Evolutionary conservation across 768 basidiomycete species (phyloP).

Genomic region (Leccinum longicurvipes): DNA sequence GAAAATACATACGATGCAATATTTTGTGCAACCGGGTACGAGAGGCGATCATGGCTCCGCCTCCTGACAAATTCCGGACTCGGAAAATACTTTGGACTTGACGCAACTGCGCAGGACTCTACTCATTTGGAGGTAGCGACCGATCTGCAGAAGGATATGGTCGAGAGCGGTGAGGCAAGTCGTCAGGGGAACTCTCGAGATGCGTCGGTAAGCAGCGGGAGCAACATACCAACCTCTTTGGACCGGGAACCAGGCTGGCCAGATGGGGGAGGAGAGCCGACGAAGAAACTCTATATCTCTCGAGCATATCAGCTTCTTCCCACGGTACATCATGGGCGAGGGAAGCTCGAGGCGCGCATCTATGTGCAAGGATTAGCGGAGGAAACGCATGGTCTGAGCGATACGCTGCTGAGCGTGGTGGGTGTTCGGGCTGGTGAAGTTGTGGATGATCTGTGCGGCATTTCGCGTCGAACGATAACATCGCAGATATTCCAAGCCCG

Average conservation of each 20-base stretch:
- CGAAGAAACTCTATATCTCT: conserved; percentile 30
- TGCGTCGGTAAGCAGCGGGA: not conserved
- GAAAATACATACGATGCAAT: conserved; percentile 43
- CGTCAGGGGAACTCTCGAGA: not conserved
- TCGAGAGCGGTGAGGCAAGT: not conserved
- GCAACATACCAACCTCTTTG: conserved; percentile 13
- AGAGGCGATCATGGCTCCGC: conserved; percentile 44
- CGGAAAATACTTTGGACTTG: conserved; percentile 37
- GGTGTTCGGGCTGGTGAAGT: conserved; percentile 45
- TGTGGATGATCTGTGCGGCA: conserved; percentile 34
- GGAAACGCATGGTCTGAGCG: conserved; percentile 37
- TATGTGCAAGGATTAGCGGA: conserved; percentile 39
- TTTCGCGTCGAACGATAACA: not conserved
- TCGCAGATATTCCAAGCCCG: not conserved
- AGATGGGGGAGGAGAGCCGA: conserved; percentile 7
- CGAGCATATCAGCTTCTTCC: conserved; percentile 44
- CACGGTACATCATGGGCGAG: not conserved
- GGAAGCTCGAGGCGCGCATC: conserved; percentile 23
- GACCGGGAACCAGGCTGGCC: conserved; percentile 22
- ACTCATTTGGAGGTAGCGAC: conserved; percentile 10
- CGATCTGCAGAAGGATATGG: not conserved
- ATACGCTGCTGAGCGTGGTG: conserved; percentile 47
- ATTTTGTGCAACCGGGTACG: conserved; percentile 54
- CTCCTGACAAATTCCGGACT: conserved; percentile 40
- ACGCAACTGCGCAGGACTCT: conserved; percentile 2